These are phyloP conservation scores for Tarenaya hassleriana DNA, from an alignment of 345 rosid genomes.

Conservation along the genomic window DNA sequence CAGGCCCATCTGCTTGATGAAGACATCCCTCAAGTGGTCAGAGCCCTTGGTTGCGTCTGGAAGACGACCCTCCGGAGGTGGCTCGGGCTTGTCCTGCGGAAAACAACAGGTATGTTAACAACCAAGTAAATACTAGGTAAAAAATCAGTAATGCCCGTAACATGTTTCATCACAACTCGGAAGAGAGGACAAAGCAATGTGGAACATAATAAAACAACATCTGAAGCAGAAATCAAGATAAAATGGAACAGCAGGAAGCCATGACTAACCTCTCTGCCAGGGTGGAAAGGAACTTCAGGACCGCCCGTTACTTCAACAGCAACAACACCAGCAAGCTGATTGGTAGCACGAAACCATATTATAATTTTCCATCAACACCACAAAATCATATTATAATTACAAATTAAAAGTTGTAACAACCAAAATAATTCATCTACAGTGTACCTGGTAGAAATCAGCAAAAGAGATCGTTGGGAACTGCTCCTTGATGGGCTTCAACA, in stretches of 20 bases:
- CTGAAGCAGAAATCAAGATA: no score
- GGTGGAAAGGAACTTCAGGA: constrained; percentile 95
- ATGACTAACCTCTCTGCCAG: constrained; percentile 75
- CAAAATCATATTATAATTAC: no score
- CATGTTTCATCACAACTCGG: no score
- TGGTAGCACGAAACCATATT: no score
- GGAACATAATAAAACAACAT: no score
- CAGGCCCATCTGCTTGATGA: constrained; percentile 67
- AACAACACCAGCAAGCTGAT: constrained; percentile 88
- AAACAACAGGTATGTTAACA: neutral
- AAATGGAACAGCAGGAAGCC: neutral
- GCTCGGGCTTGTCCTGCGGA: constrained; percentile 74
- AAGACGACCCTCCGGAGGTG: constrained; percentile 97
- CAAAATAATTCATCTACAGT: no score
- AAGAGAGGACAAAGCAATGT: no score
- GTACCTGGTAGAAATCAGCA: constrained; percentile 67
- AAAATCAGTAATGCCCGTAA: no score
- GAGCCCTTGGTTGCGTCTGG: constrained; percentile 88
- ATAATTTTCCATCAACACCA: no score
- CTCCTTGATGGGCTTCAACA: constrained; percentile 59
- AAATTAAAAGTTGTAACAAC: no score
- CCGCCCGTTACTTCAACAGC: constrained; percentile 97
- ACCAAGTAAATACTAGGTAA: no score
- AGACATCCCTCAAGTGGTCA: constrained; percentile 80
- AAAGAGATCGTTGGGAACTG: constrained; percentile 52